A percentile compares a stretch with the other conserved stretches of the same genome.
phyloP scores from a whole-genome alignment of 83 land plant species.

The Thuja plicata region DNA sequence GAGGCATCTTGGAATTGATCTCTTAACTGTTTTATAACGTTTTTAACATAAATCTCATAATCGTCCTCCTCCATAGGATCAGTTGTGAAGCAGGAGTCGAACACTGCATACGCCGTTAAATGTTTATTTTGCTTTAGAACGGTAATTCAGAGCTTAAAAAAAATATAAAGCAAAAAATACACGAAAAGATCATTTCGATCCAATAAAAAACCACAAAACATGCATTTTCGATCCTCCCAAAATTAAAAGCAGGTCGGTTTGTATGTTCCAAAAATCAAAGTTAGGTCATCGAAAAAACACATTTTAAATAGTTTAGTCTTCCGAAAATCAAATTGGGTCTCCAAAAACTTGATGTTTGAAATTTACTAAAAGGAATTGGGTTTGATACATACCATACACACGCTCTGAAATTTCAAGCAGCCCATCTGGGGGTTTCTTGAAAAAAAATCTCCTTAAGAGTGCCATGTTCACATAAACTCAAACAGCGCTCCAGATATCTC shows the following conservation, averaged over 20 bases:
- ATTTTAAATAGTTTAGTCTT: neutral
- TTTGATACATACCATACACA: slow-evolving; percentile 60
- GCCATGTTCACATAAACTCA: slow-evolving; percentile 52
- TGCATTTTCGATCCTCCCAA: neutral
- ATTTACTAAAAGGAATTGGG: neutral
- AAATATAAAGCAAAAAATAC: neutral
- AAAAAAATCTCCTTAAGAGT: slow-evolving; percentile 74
- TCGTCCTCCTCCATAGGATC: slow-evolving; percentile 76
- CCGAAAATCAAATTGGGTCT: neutral
- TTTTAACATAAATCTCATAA: slow-evolving; percentile 65
- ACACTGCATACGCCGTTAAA: slow-evolving; percentile 52
- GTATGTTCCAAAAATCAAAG: neutral
- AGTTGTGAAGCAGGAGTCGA: slow-evolving; percentile 89
- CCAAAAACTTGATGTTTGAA: neutral
- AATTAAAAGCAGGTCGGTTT: neutral
- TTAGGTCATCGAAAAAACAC: neutral
- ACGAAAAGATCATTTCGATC: neutral
- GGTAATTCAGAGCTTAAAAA: neutral
- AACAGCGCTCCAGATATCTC: neutral
- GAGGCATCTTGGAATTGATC: slow-evolving; percentile 83
- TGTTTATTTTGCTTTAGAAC: neutral
- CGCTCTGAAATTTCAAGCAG: slow-evolving; percentile 90
- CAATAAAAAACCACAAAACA: neutral
- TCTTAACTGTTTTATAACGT: slow-evolving; percentile 69
- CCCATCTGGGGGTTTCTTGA: slow-evolving; percentile 88